Conservation (phyloP, 306 rosid species). For the Cucumis cinereus region DNA sequence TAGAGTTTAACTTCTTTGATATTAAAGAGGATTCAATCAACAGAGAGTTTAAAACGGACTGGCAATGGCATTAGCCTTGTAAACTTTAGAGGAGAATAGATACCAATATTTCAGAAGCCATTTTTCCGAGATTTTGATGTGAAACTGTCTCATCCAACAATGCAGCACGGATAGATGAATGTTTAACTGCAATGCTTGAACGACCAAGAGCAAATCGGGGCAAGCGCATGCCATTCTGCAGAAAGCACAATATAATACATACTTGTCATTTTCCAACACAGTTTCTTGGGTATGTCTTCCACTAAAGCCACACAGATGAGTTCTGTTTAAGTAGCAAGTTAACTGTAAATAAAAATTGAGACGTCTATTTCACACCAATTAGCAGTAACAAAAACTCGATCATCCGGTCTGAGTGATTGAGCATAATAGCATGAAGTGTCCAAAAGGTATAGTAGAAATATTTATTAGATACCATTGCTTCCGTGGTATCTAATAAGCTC, state of each 20-base stretch:
- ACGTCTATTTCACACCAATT: not conserved
- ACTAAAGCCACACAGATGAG: not conserved
- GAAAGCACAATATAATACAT: not conserved
- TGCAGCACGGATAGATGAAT: slow-evolving; percentile 32
- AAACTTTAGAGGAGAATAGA: not conserved
- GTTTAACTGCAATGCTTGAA: slow-evolving; percentile 15
- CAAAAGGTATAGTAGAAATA: too few species aligned
- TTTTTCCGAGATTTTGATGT: slow-evolving; percentile 20
- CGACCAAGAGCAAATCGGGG: slow-evolving; percentile 23
- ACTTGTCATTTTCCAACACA: not conserved
- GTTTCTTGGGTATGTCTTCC: not conserved
- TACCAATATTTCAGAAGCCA: slow-evolving; percentile 58
- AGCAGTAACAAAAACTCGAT: not conserved
- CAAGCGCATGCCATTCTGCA: slow-evolving; percentile 34
- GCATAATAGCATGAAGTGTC: not conserved
- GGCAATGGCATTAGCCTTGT: not conserved
- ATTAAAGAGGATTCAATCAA: not conserved
- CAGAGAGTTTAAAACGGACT: not conserved
- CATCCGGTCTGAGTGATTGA: not conserved
- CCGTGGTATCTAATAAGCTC: too few species aligned
- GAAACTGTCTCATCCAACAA: slow-evolving; percentile 39
- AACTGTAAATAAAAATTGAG: not conserved
- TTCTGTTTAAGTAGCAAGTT: not conserved
- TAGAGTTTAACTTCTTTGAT: not conserved
- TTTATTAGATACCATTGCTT: too few species aligned